Percentiles rank a stretch among this genome's conserved stretches.
Evolutionary conservation across 495 filamentous ascomycete species (phyloP).

Genomic region (Hypoxylon perforatum): DNA sequence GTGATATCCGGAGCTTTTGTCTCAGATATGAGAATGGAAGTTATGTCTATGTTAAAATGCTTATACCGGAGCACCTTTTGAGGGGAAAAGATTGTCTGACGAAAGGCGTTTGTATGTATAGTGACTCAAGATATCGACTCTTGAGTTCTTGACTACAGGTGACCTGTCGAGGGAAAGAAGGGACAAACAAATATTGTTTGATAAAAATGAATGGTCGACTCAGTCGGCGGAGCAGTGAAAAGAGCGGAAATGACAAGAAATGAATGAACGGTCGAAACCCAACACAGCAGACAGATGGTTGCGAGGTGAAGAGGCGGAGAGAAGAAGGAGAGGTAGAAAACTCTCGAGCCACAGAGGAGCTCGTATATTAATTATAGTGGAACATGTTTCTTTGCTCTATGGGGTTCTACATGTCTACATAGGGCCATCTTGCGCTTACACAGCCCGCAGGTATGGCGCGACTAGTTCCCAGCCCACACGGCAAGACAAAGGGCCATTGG

Average conservation of each 20-base stretch:
- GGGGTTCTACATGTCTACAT: no score
- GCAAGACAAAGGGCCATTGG: conserved; percentile 9
- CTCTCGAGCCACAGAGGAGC: conserved; percentile 21
- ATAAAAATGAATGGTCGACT: conserved; percentile 52
- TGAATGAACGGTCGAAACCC: conserved; percentile 39
- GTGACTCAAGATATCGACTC: conserved; percentile 22
- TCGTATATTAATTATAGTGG: conserved; percentile 36
- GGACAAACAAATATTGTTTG: conserved; percentile 46
- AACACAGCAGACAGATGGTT: conserved; percentile 35
- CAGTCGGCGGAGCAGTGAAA: conserved; percentile 49
- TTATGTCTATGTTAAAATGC: conserved; percentile 16
- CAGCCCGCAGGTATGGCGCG: conserved; percentile 4
- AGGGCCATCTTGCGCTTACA: conserved; percentile 9
- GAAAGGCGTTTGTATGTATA: conserved; percentile 3
- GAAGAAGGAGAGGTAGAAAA: conserved; percentile 17
- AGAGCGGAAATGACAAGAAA: conserved; percentile 42
- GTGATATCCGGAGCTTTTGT: conserved; percentile 22
- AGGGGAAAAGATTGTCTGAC: conserved; percentile 25
- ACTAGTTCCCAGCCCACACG: conserved; percentile 11
- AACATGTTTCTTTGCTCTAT: conserved; percentile 12
- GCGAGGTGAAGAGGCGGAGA: conserved; percentile 25
- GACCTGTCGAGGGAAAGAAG: conserved; percentile 42
- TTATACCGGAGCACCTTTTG: conserved; percentile 23
- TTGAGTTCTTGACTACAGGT: conserved; percentile 22
- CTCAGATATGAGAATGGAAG: conserved; percentile 41